phyloP scores from a whole-genome alignment of 495 filamentous ascomycete species.

The Penicillium parvum region DNA sequence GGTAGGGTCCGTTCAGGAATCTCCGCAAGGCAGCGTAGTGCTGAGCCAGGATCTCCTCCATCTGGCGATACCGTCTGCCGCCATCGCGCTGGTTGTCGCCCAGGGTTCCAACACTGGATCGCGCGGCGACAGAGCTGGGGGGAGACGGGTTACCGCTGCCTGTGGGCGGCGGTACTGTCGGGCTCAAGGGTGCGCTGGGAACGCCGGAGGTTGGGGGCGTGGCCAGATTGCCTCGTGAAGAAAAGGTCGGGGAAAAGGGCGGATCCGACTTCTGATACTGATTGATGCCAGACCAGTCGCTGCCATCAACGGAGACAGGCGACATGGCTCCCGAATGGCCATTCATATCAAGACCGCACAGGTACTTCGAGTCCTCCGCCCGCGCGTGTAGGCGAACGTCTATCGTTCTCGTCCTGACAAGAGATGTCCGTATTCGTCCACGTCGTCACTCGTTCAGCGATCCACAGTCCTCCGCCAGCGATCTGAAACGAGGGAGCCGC shows the following conservation, averaged over 20 bases:
- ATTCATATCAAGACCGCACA: constrained; percentile 47
- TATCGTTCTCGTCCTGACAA: constrained; percentile 1
- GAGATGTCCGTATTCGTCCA: too few relatives aligned
- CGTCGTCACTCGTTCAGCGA: constrained; percentile 7
- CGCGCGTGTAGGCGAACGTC: neutral
- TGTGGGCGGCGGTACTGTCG: constrained; percentile 42
- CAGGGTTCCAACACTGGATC: constrained; percentile 69
- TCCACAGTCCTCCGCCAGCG: constrained; percentile 9
- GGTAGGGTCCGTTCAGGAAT: constrained; percentile 64
- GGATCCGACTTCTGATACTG: constrained; percentile 62
- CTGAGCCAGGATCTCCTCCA: constrained; percentile 67
- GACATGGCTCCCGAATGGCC: constrained; percentile 66
- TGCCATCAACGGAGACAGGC: constrained; percentile 76
- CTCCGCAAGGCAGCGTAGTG: constrained; percentile 78
- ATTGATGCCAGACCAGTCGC: constrained; percentile 81
- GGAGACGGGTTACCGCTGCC: constrained; percentile 71
- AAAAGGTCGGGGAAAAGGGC: constrained; percentile 49
- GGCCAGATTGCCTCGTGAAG: constrained; percentile 58
- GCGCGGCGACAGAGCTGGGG: constrained; percentile 71
- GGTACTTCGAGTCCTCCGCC: constrained; percentile 4
- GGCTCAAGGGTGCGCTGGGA: constrained; percentile 48
- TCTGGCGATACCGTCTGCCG: constrained; percentile 46
- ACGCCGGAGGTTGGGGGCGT: constrained; percentile 68
- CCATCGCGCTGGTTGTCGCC: constrained; percentile 54
- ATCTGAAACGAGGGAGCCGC: constrained; percentile 21